Base-by-base conservation (phyloP, 345 rosid genomes). In the Syzygium oleosum region DNA sequence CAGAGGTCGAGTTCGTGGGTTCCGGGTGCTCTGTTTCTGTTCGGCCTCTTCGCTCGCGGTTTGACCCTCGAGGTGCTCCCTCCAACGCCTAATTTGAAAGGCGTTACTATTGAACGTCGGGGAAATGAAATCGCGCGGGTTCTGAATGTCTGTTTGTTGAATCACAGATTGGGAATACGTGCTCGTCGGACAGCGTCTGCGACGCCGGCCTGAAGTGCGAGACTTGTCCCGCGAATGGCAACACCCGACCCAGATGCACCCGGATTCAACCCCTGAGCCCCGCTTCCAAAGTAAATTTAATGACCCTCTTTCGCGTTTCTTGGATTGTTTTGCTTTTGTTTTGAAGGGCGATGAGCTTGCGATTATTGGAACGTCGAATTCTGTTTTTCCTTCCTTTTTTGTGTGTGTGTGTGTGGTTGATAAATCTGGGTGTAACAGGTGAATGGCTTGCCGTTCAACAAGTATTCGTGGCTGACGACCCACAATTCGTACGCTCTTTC, bases 381-480 rank as follows among this genome's bases (percentile, higher is more conserved):
- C 49, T 55, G 31, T 29, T 25, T 78, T 17, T 56, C 46, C 46
- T 43, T 79, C 65, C 27, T n/a, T 3, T 27, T 9, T 1, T 41
- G 43, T 41, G 43, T 41, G 43, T 41, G 43, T 4, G 43, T 41
- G 46, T 43, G 46, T 43, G 46, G 46, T 43, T 41, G 38, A 86
- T 51, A 61, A 49, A 41, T 34, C 41, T 85, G 51, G 56, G 29
- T 43, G 63, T 23, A 34, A 3, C 91, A 97, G 98, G 98, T 94
- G 68, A 94, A 94, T 83, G 97, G 94, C 90, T 89, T 96, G 93
- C 91, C 98, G 88, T 96, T 95, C 93, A 97, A 96, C 92, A 91
- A 94, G 51, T 96, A 97, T 73, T 94, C 99, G 16, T 97, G 98
- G 99, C 86, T 97, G 84, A 97, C 99, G 4, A 96, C 98, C 31